These are phyloP conservation scores for Quercus phellos DNA, from an alignment of 331 rosid genomes.

Conservation along the genomic window DNA sequence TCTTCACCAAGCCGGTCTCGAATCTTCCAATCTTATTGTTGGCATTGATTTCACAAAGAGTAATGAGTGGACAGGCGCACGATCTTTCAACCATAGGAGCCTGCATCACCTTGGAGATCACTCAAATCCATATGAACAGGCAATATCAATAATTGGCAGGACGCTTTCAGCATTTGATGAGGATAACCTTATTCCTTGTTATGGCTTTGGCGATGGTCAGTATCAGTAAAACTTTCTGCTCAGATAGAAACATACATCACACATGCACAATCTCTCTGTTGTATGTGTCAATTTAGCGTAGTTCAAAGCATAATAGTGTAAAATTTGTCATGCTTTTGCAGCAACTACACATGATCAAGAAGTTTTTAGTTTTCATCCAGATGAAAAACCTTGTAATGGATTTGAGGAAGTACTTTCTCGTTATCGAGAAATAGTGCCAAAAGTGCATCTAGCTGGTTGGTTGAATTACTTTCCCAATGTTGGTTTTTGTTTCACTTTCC, in stretches of 20 bases:
- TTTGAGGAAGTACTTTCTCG: slow-evolving; percentile 30
- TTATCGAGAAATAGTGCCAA: slow-evolving; percentile 25
- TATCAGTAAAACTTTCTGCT: neutral
- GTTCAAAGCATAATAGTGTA: neutral
- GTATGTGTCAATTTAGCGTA: neutral
- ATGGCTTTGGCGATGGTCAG: slow-evolving; percentile 34
- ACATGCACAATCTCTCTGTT: neutral
- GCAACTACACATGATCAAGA: slow-evolving; percentile 24
- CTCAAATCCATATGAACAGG: slow-evolving; percentile 33
- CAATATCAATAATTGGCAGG: slow-evolving; percentile 28
- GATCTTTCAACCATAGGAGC: slow-evolving; percentile 11
- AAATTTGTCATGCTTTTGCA: slow-evolving; percentile 5
- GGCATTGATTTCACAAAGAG: slow-evolving; percentile 25
- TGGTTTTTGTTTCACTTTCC: neutral
- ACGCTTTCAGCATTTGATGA: slow-evolving; percentile 26
- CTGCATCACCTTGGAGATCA: slow-evolving; percentile 17
- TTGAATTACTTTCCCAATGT: neutral
- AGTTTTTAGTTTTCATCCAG: slow-evolving; percentile 29
- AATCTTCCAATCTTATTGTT: slow-evolving; percentile 15
- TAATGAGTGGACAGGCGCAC: slow-evolving; percentile 27
- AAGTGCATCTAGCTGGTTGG: slow-evolving; percentile 23
- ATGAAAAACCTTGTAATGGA: slow-evolving; percentile 20
- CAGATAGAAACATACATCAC: neutral
- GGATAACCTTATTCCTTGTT: slow-evolving; percentile 31
- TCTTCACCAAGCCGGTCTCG: slow-evolving; percentile 19